Conservation (phyloP, 2,329 filamentous ascomycete genomes). For the Ceratocystis lukuohia region DNA sequence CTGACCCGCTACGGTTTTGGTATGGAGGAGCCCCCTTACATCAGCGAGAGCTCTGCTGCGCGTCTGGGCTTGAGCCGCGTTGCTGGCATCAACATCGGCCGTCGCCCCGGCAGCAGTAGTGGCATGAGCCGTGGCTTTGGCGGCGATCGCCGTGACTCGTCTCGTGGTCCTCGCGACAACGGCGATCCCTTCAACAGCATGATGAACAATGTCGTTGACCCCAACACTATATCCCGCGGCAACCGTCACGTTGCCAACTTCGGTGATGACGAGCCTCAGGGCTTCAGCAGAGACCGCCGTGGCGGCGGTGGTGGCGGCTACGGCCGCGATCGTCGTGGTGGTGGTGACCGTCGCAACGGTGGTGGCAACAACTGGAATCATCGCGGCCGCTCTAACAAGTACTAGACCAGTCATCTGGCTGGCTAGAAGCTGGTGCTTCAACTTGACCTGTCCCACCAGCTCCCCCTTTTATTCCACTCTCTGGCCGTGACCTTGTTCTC, state of each 20-base stretch:
- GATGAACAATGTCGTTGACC: slow-evolving; percentile 14
- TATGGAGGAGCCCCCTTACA: slow-evolving; percentile 35
- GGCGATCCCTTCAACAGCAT: slow-evolving; percentile 16
- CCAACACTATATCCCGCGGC: slow-evolving; percentile 7
- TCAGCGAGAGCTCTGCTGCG: slow-evolving; percentile 23
- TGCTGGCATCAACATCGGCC: slow-evolving; percentile 28
- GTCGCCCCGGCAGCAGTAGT: slow-evolving; percentile 3
- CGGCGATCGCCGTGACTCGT: slow-evolving; percentile 11
- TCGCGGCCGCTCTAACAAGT: slow-evolving; percentile 4
- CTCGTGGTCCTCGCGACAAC: background rate
- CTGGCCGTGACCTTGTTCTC: background rate
- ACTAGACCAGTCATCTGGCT: background rate
- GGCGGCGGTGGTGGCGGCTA: slow-evolving; percentile 19
- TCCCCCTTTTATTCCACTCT: background rate
- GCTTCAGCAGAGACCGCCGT: slow-evolving; percentile 19
- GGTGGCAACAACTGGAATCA: slow-evolving; percentile 2
- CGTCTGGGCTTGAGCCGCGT: slow-evolving; percentile 26
- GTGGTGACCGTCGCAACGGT: slow-evolving; percentile 8
- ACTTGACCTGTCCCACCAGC: background rate
- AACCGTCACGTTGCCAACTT: slow-evolving; percentile 9
- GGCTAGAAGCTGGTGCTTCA: too few relatives aligned
- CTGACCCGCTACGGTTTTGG: slow-evolving; percentile 41
- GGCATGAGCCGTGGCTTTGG: slow-evolving; percentile 14
- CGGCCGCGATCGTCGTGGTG: slow-evolving; percentile 20
- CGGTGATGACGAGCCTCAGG: slow-evolving; percentile 17